Percentiles rank a stretch among this genome's conserved stretches.
These are phyloP conservation scores for Rhodotorula glutinis DNA, from an alignment of 1,284 basidiomycete species.

Conservation along the genomic window DNA sequence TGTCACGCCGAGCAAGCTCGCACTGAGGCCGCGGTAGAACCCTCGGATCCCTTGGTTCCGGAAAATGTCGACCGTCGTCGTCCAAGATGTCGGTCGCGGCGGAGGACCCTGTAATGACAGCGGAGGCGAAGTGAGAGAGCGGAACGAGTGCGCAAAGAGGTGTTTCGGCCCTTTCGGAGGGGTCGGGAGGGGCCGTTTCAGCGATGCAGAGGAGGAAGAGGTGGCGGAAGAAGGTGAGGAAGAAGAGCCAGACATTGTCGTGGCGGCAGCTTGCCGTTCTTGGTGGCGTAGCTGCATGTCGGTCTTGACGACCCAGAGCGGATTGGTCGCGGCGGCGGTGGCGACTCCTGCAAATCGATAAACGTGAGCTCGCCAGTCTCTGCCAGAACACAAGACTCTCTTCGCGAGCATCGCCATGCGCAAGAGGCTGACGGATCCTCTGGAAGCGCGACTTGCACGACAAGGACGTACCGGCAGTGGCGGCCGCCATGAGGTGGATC, in stretches of 20 bases:
- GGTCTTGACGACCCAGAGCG: constrained; percentile 99
- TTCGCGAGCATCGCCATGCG: neutral
- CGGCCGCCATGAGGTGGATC: constrained; percentile 83
- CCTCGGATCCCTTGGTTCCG: constrained; percentile 72
- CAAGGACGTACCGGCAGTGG: constrained; percentile 59
- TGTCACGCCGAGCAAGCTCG: constrained; percentile 91
- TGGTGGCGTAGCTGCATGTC: constrained; percentile 40
- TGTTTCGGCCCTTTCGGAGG: constrained; percentile 10
- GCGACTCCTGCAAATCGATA: constrained; percentile 60
- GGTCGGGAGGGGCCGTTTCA: constrained; percentile 19
- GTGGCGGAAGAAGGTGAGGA: constrained; percentile 4
- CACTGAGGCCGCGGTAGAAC: constrained; percentile 91
- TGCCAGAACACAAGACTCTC: neutral
- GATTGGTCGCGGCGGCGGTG: constrained; percentile 89
- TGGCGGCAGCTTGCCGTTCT: constrained; percentile 16
- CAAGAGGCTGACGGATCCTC: neutral
- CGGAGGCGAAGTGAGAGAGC: constrained; percentile 27
- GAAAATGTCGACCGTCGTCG: constrained; percentile 36
- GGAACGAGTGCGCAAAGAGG: constrained; percentile 39
- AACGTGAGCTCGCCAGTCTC: neutral
- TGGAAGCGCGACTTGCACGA: too few relatives aligned
- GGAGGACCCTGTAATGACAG: constrained; percentile 9
- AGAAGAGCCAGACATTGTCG: too few relatives aligned
- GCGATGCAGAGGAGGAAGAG: constrained; percentile 18
- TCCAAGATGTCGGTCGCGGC: constrained; percentile 27